Evolutionary conservation across 164 flowering plant species (phyloP), one percentile per base, ranked within the genome.

Genomic region (Brasenia schreberi): DNA sequence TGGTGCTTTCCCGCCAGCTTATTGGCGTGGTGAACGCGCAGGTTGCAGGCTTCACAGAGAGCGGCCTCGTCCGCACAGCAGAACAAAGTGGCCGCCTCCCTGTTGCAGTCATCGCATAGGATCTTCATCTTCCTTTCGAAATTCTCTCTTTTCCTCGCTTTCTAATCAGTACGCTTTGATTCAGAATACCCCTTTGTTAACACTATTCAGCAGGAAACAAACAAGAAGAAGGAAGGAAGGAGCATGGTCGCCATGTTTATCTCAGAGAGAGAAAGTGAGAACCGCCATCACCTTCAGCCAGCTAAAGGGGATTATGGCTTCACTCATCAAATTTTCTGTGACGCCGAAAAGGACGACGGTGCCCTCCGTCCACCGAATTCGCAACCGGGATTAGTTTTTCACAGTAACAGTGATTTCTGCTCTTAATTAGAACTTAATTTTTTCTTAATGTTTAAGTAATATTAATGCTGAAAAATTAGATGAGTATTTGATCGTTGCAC

Each of bases 1-100:
- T 64, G 76, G 76, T 78, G 81, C 61, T 78, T 75, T 66, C 74
- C 69, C 27, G 81, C 78, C 43, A 78, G 78, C 65, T 75, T 78
- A 66, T 78, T 78, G 12, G 81, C 81, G 18, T 71, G 71, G 63
- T 78, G 81, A 33, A 78, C 74, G 5, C 76, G 63, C 23, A 62
- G 69, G 58, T 77, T 78, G 60, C 80, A 77, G 33, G 68, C 67
- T 11, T 63, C 53, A 62, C 80, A 77, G 17, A 77, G 78, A 1
- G 78, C 80, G 42, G 80, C 80, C 64, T 77, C 80, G 39, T 77
- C 80, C 6, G 80, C 78, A 7, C 70, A 65, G 71, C 78, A 78
- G 69, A 78, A 78, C 14, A 78, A 61, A 0, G 74, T 68, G 19
- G 80, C 80, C 18, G 72, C 78, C 14, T 67, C 74, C 66, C 43